A percentile compares a stretch with the other conserved stretches of the same genome.
phyloP scores from a whole-genome alignment of 345 rosid genomes.

The Dovyalis caffra region DNA sequence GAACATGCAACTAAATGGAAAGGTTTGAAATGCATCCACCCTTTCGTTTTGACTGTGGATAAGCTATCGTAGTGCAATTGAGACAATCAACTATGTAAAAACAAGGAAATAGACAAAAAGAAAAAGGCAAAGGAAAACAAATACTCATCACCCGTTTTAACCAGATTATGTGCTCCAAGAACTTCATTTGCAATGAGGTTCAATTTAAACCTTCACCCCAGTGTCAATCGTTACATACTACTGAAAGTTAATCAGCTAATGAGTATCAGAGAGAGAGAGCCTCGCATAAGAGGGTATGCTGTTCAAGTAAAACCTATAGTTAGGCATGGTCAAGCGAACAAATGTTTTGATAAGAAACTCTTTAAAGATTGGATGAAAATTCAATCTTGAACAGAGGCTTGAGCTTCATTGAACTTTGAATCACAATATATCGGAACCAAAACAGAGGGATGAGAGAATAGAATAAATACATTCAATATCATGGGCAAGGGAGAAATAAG shows the following conservation, averaged over 20 bases:
- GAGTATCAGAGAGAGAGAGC: not conserved
- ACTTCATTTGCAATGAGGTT: not conserved
- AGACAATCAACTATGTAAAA: not conserved
- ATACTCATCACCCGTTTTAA: not conserved
- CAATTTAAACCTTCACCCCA: not conserved
- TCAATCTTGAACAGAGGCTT: not conserved
- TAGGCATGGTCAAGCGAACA: not conserved
- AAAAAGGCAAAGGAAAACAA: not conserved
- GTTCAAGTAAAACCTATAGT: not conserved
- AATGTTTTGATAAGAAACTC: not conserved
- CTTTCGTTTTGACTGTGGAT: no score
- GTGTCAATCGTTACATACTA: not conserved
- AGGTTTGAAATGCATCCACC: no score
- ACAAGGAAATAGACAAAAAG: not conserved
- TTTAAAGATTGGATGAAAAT: not conserved
- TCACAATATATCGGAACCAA: not conserved
- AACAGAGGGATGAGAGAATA: not conserved
- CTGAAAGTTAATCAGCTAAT: not conserved
- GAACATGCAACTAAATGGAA: no score
- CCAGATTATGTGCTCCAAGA: not conserved
- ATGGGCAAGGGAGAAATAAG: not conserved
- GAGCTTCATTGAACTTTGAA: not conserved
- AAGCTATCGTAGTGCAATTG: no score
- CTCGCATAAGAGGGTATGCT: not conserved
- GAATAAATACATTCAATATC: not conserved